phyloP scores from a whole-genome alignment of 2,329 filamentous ascomycete genomes.

The Orbilia blumenaviensis region DNA sequence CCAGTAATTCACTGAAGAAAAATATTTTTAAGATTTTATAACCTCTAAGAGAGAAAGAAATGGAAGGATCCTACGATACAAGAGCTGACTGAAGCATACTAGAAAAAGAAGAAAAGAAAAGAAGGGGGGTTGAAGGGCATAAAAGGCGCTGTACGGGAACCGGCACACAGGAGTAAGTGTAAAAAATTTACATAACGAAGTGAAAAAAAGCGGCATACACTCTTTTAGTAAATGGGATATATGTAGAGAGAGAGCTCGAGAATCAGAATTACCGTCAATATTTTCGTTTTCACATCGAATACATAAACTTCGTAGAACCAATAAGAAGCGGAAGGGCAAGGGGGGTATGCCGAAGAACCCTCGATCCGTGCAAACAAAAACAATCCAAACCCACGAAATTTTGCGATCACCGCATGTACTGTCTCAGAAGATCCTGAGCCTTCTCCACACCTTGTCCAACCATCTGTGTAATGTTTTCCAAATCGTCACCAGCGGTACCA shows the following conservation, averaged over 20 bases:
- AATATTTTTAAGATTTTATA: neutral
- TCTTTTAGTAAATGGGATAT: neutral
- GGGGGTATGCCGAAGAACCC: neutral
- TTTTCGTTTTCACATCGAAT: slow-evolving; percentile 47
- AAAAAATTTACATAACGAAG: slow-evolving; percentile 51
- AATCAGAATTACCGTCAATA: slow-evolving; percentile 24
- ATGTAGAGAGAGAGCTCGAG: neutral
- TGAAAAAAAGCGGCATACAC: slow-evolving; percentile 22
- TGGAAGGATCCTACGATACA: neutral
- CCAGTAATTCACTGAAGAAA: too few relatives aligned
- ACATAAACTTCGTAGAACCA: slow-evolving; percentile 19
- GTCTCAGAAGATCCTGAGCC: slow-evolving; percentile 78
- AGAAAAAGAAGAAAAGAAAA: neutral
- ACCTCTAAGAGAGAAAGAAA: slow-evolving; percentile 3
- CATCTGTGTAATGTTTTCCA: slow-evolving; percentile 85
- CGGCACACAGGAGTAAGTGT: neutral
- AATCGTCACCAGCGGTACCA: slow-evolving; percentile 91
- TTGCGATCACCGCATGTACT: slow-evolving; percentile 64
- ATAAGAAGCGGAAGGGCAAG: slow-evolving; percentile 7
- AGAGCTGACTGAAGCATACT: neutral
- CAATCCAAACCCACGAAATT: neutral
- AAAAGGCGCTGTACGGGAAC: slow-evolving; percentile 17
- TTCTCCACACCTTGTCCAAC: slow-evolving; percentile 85
- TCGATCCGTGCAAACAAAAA: slow-evolving; percentile 24
- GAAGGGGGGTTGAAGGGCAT: neutral